A percentile compares a stretch with the other conserved stretches of the same genome.
These are phyloP conservation scores for Tetratostichococcus sp. DNA, from an alignment of 139 green algal genomes.

Conservation along the genomic window DNA sequence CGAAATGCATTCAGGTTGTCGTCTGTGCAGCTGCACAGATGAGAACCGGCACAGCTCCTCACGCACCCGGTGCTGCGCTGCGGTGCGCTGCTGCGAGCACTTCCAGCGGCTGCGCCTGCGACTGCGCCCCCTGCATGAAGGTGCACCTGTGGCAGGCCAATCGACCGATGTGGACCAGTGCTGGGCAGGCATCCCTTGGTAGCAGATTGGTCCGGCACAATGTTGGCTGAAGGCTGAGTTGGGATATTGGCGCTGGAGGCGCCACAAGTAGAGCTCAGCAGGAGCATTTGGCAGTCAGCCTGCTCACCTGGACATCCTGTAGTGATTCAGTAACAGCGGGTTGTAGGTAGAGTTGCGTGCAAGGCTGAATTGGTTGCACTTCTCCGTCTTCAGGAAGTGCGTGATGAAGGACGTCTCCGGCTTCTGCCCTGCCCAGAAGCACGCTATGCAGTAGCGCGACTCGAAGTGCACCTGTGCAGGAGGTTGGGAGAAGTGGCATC, in stretches of 20 bases:
- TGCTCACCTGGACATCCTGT: background rate
- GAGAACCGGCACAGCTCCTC: no score
- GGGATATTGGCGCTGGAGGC: no score
- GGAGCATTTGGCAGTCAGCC: no score
- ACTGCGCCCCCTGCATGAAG: background rate
- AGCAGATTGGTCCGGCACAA: no score
- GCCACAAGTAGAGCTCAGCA: no score
- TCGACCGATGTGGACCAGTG: no score
- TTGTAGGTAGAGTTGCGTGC: background rate
- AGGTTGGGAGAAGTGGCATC: no score
- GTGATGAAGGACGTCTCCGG: conserved; percentile 1
- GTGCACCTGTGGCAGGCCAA: background rate
- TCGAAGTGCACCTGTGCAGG: background rate
- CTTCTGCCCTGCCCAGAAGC: background rate
- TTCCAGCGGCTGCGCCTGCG: background rate
- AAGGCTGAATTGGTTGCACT: background rate
- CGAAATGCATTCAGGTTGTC: no score
- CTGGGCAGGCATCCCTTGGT: no score
- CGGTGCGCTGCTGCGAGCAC: background rate
- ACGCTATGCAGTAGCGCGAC: background rate
- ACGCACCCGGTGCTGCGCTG: no score
- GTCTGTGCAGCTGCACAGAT: no score
- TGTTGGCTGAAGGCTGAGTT: no score
- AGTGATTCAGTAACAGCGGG: background rate
- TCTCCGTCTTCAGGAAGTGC: background rate